Conservation (phyloP, 495 filamentous ascomycete genomes). For the Tuber brumale region DNA sequence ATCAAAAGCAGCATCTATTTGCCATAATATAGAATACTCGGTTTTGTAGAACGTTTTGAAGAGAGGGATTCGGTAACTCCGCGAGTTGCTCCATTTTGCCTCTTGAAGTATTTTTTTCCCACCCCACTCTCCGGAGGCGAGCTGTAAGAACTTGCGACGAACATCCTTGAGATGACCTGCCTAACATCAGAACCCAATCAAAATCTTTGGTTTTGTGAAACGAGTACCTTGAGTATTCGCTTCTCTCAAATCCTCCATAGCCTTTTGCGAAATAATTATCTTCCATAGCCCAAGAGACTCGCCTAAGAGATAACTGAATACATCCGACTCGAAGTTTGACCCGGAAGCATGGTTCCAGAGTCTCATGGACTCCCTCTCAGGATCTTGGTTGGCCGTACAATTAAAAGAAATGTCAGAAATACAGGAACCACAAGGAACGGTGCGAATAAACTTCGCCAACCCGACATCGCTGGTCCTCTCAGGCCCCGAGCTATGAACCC, state of each 20-base stretch:
- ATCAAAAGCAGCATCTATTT: conserved; percentile 31
- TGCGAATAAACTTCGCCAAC: not conserved
- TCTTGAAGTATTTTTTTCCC: no score
- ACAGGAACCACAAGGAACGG: not conserved
- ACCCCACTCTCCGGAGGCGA: no score
- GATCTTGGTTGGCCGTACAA: not conserved
- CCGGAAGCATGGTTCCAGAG: not conserved
- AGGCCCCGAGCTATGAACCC: not conserved
- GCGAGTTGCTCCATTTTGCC: no score
- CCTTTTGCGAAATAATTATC: conserved; percentile 43
- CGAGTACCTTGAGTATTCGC: conserved; percentile 4
- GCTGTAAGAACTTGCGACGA: not conserved
- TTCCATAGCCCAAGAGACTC: conserved; percentile 45
- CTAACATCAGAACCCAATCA: not conserved
- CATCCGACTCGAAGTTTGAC: not conserved
- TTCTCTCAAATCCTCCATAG: conserved; percentile 36
- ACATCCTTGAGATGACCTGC: conserved; percentile 6
- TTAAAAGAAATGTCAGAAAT: not conserved
- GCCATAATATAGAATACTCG: conserved; percentile 28
- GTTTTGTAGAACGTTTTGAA: conserved; percentile 11
- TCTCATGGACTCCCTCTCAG: not conserved
- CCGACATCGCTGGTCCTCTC: not conserved
- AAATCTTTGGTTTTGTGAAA: not conserved
- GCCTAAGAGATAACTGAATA: conserved; percentile 33
- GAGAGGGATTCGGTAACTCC: conserved; percentile 9